Evolutionary conservation across 352 stramenopile genomes (phyloP).

Genomic region (Globisporangium carolinianum): DNA sequence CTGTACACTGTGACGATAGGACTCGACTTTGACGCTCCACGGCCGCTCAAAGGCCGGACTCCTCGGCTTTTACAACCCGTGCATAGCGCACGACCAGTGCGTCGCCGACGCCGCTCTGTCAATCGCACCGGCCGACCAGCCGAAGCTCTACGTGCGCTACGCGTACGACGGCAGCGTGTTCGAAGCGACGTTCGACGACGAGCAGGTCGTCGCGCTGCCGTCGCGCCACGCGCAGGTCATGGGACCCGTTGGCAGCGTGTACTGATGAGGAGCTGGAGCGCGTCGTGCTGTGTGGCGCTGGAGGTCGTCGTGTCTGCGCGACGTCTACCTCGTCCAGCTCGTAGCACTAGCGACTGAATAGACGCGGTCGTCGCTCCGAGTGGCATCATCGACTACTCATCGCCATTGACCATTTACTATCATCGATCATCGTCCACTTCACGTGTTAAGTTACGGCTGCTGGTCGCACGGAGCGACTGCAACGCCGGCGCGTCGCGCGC

Average conservation of each 20-base stretch:
- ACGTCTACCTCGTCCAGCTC: too few species aligned
- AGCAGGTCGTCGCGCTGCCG: slow-evolving; percentile 61
- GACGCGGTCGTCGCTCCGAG: too few species aligned
- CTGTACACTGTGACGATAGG: slow-evolving; percentile 15
- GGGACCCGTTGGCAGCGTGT: slow-evolving; percentile 55
- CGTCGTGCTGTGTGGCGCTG: too few species aligned
- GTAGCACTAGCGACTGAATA: too few species aligned
- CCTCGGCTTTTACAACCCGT: slow-evolving; percentile 81
- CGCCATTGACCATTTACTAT: too few species aligned
- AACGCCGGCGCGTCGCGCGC: too few species aligned
- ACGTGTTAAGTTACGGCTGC: too few species aligned
- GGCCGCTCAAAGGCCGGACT: slow-evolving; percentile 58
- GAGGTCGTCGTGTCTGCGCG: too few species aligned
- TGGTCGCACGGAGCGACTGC: too few species aligned
- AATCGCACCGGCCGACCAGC: slow-evolving; percentile 15
- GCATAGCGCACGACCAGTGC: slow-evolving; percentile 35
- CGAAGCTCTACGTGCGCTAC: slow-evolving; percentile 78
- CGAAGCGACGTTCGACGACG: slow-evolving; percentile 75
- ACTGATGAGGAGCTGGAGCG: slow-evolving; percentile 19
- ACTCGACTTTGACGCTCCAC: slow-evolving; percentile 45
- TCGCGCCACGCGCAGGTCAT: slow-evolving; percentile 68
- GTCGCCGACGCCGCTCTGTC: slow-evolving; percentile 23
- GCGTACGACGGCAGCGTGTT: slow-evolving; percentile 65
- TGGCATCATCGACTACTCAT: too few species aligned
- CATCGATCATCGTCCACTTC: too few species aligned